These are phyloP conservation scores for Phaeoacremonium minimum DNA, from an alignment of 2,329 filamentous ascomycete genomes.

Conservation along the genomic window DNA sequence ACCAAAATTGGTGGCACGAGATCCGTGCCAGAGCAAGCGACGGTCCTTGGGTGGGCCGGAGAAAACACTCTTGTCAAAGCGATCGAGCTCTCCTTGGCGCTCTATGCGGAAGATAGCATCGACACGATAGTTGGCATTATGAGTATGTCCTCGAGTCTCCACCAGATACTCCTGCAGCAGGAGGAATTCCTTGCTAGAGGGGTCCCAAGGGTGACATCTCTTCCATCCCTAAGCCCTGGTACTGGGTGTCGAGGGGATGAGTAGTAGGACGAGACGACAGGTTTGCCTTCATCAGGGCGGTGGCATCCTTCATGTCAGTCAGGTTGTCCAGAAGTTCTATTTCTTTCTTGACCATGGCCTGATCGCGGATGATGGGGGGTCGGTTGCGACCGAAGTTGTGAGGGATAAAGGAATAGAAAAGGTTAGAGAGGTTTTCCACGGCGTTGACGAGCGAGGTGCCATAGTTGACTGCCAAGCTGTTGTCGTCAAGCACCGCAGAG, in stretches of 20 bases:
- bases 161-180: conserved; percentile 64
- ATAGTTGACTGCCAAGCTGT: conserved; percentile 40
- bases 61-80: conserved; percentile 57
- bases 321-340: conserved; percentile 76
- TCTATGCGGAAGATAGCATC: conserved; percentile 80
- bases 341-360: conserved; percentile 64
- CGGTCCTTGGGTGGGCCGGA: conserved; percentile 53
- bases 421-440: conserved; percentile 65
- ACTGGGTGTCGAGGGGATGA: conserved; percentile 69
- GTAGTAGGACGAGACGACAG: conserved; percentile 44
- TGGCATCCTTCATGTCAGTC: conserved; percentile 80
- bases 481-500: conserved; percentile 58
- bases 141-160: conserved; percentile 63
- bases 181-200: conserved; percentile 55
- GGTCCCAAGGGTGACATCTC: conserved; percentile 72
- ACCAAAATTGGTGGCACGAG: conserved; percentile 76
- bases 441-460: conserved; percentile 29
- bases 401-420: conserved; percentile 78
- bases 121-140: conserved; percentile 55
- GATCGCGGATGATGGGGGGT: conserved; percentile 61
- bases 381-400: conserved; percentile 73
- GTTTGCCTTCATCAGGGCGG: conserved; percentile 69
- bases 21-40: conserved; percentile 84
- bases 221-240: conserved; percentile 63
- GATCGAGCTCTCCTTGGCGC: conserved; percentile 65